These are phyloP conservation scores for Cyclostephanos invisitatus DNA, from an alignment of 108 stramenopile species.

Conservation along the genomic window DNA sequence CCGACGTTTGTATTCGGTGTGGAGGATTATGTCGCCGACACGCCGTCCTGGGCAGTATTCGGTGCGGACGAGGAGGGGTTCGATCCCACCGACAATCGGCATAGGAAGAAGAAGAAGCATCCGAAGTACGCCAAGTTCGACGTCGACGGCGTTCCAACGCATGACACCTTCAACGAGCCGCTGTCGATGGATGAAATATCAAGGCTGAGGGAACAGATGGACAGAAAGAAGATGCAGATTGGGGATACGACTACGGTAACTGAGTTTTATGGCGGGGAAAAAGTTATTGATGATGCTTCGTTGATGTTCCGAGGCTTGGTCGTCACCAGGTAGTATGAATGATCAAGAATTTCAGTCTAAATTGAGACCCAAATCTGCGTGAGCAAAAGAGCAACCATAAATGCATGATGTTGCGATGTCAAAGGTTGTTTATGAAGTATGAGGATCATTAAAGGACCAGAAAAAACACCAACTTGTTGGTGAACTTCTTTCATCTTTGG, in stretches of 20 bases:
- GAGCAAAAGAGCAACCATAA: no score
- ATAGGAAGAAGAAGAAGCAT: constrained; percentile 79
- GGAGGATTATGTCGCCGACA: constrained; percentile 86
- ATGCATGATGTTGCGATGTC: no score
- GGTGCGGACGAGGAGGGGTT: constrained; percentile 93
- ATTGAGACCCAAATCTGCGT: no score
- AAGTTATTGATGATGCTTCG: constrained; percentile 74
- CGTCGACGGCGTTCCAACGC: constrained; percentile 76
- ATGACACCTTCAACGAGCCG: constrained; percentile 67
- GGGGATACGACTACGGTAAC: constrained; percentile 73
- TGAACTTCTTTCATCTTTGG: no score
- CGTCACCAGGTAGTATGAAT: constrained; percentile 39
- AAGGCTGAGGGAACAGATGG: constrained; percentile 61
- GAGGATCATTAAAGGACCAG: no score
- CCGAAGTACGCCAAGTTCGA: constrained; percentile 83
- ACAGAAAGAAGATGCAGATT: constrained; percentile 64
- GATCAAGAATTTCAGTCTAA: no score
- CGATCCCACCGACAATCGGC: constrained; percentile 88
- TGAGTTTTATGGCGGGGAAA: constrained; percentile 74
- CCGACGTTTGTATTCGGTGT: constrained; percentile 75
- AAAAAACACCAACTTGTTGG: no score
- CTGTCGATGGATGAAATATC: constrained; percentile 54
- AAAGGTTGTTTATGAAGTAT: no score
- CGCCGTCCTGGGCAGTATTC: constrained; percentile 91
- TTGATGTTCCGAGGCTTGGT: constrained; percentile 86